phyloP scores from a whole-genome alignment of 2,329 filamentous ascomycete species.

The Epicoccum nigrum region DNA sequence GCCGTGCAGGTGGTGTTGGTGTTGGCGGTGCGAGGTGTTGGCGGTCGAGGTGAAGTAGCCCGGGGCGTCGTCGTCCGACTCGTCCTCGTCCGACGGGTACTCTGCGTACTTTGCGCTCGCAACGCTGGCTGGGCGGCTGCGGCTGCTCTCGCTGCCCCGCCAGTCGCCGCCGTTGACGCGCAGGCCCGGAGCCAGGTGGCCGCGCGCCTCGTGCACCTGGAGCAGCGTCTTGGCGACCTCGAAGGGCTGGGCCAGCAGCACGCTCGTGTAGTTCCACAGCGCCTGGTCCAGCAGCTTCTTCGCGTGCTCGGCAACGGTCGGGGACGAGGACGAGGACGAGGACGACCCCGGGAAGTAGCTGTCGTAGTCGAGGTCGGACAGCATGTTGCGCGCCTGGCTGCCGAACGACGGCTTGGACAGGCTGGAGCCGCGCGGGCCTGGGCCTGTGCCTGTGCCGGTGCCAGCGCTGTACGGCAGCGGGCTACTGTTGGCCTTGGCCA shows the following conservation, averaged over 20 bases:
- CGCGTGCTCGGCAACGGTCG: slow-evolving; percentile 70
- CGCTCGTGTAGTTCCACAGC: slow-evolving; percentile 88
- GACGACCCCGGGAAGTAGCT: slow-evolving; percentile 81
- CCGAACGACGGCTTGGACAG: slow-evolving; percentile 59
- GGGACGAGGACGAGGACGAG: slow-evolving; percentile 71
- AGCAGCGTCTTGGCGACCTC: slow-evolving; percentile 95
- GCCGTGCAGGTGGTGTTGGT: slow-evolving; percentile 48
- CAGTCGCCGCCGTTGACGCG: slow-evolving; percentile 24
- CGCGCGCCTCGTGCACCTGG: slow-evolving; percentile 69
- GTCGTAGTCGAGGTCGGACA: slow-evolving; percentile 90
- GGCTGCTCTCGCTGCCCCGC: slow-evolving; percentile 24
- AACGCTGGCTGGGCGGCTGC: slow-evolving; percentile 41
- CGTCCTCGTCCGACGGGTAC: slow-evolving; percentile 70
- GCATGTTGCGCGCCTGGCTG: slow-evolving; percentile 77
- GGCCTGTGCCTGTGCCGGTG: too few relatives aligned
- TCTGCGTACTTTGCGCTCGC: slow-evolving; percentile 46
- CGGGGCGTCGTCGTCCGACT: slow-evolving; percentile 72
- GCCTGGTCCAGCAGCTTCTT: slow-evolving; percentile 83
- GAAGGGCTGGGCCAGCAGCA: slow-evolving; percentile 91
- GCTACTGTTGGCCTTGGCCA: slow-evolving; percentile 13
- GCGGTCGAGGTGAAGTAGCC: slow-evolving; percentile 82
- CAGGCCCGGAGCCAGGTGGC: slow-evolving; percentile 33
- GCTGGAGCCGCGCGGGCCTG: slow-evolving; percentile 22
- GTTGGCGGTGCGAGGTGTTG: slow-evolving; percentile 53
- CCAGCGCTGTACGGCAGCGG: slow-evolving; percentile 43